A percentile compares a stretch with the other conserved stretches of the same genome.
Conservation (phyloP, 2,329 filamentous ascomycete genomes). For the Huntiella abstrusa region DNA sequence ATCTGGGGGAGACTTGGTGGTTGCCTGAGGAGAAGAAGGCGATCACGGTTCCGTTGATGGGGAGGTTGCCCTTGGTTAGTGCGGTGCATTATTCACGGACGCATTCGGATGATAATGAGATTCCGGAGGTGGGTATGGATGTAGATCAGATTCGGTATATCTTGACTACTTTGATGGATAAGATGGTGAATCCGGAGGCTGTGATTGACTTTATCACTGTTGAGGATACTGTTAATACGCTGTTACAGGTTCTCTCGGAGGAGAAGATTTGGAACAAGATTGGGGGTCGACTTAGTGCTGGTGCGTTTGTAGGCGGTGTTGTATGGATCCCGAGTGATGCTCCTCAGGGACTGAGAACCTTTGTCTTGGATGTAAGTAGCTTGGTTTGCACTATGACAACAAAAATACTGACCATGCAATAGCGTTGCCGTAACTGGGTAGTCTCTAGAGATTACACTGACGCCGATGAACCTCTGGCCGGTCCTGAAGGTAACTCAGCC, state of each 20-base stretch:
- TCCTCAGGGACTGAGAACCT: constrained; percentile 27
- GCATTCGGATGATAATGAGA: no score
- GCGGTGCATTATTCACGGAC: constrained; percentile 31
- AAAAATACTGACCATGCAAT: constrained; percentile 7
- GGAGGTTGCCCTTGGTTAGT: constrained; percentile 39
- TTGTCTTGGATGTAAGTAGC: constrained; percentile 30
- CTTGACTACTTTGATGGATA: constrained; percentile 42
- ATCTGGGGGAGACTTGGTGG: constrained; percentile 61
- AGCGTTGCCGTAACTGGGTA: constrained; percentile 44
- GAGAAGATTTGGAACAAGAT: constrained; percentile 29
- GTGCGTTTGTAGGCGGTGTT: constrained; percentile 32
- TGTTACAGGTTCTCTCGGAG: constrained; percentile 39
- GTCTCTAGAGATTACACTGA: constrained; percentile 19
- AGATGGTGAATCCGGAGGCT: constrained; percentile 27
- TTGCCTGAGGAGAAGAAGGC: constrained; percentile 43
- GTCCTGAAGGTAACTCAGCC: constrained; percentile 28
- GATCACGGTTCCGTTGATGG: constrained; percentile 39
- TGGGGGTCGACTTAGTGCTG: constrained; percentile 25
- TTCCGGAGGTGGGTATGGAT: no score
- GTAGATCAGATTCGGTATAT: constrained; percentile 42
- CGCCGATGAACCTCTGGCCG: constrained; percentile 30
- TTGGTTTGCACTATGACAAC: background rate
- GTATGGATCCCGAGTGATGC: constrained; percentile 22
- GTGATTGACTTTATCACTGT: constrained; percentile 53
- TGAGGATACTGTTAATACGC: constrained; percentile 40